Conservation (phyloP, 352 stramenopile species). For the Phytophthora europaea region DNA sequence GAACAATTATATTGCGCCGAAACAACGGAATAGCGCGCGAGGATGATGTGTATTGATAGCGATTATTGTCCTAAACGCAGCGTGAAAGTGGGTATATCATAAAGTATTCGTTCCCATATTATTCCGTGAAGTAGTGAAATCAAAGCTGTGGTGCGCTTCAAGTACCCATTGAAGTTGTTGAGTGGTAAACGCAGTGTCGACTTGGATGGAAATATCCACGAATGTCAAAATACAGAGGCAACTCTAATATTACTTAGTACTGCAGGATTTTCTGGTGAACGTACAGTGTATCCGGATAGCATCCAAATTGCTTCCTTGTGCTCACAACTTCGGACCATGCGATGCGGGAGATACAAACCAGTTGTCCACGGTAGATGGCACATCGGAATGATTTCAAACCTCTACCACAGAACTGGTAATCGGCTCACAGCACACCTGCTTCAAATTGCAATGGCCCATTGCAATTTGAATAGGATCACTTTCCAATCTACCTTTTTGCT, state of each 20-base stretch:
- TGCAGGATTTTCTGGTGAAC: background rate
- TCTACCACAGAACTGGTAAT: conserved; percentile 20
- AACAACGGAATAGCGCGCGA: background rate
- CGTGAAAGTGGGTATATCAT: conserved; percentile 22
- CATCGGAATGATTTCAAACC: conserved; percentile 8
- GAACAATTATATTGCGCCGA: conserved; percentile 1
- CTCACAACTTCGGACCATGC: conserved; percentile 9
- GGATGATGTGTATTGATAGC: conserved; percentile 4
- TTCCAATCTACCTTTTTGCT: conserved; percentile 8
- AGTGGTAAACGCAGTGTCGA: background rate
- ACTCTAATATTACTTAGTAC: too few species aligned
- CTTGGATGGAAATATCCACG: background rate
- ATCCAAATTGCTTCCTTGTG: background rate
- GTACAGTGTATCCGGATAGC: background rate
- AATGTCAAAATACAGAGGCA: too few species aligned
- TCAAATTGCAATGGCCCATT: background rate
- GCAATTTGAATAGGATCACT: conserved; percentile 1
- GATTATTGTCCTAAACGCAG: conserved; percentile 1
- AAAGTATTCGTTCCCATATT: conserved; percentile 11
- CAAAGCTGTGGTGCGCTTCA: background rate
- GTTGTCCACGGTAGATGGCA: conserved; percentile 5
- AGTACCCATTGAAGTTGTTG: background rate
- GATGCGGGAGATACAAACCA: conserved; percentile 5
- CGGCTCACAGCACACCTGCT: background rate
- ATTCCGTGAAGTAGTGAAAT: background rate